Conservation (phyloP, 2,329 filamentous ascomycete genomes). For the Pseudopyricularia cyperi region DNA sequence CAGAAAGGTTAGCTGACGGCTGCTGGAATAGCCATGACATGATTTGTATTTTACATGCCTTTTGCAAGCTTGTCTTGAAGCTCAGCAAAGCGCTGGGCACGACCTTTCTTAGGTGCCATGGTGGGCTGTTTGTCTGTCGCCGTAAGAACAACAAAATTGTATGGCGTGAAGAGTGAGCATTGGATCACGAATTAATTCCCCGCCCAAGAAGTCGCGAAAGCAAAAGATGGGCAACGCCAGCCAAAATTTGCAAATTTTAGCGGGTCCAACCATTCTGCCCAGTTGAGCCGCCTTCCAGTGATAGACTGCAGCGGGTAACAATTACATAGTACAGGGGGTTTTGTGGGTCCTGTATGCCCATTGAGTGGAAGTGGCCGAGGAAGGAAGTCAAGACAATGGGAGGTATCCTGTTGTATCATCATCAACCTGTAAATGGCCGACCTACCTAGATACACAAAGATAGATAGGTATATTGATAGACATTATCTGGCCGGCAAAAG, state of each 20-base stretch:
- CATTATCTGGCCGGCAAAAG: not conserved
- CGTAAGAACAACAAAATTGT: not conserved
- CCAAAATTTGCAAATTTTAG: slow-evolving; percentile 5
- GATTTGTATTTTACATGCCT: slow-evolving; percentile 28
- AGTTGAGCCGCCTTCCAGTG: slow-evolving; percentile 1
- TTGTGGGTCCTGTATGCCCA: not conserved
- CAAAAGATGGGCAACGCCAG: not conserved
- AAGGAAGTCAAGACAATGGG: no score
- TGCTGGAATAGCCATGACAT: not conserved
- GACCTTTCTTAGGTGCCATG: slow-evolving; percentile 39
- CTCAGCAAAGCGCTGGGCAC: slow-evolving; percentile 48
- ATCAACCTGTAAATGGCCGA: no score
- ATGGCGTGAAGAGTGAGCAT: slow-evolving; percentile 11
- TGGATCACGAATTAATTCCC: no score
- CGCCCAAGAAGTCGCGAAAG: slow-evolving; percentile 4
- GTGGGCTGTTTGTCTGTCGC: not conserved
- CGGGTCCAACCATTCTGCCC: slow-evolving; percentile 2
- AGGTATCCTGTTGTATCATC: no score
- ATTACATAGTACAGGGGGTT: not conserved
- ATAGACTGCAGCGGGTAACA: not conserved
- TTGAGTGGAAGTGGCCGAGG: no score
- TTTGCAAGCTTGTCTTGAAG: slow-evolving; percentile 47
- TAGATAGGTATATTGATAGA: not conserved
- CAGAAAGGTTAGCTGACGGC: not conserved
- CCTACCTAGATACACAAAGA: no score